phyloP scores from a whole-genome alignment of 148 eudicot genomes.

The Dysphania ambrosioides region DNA sequence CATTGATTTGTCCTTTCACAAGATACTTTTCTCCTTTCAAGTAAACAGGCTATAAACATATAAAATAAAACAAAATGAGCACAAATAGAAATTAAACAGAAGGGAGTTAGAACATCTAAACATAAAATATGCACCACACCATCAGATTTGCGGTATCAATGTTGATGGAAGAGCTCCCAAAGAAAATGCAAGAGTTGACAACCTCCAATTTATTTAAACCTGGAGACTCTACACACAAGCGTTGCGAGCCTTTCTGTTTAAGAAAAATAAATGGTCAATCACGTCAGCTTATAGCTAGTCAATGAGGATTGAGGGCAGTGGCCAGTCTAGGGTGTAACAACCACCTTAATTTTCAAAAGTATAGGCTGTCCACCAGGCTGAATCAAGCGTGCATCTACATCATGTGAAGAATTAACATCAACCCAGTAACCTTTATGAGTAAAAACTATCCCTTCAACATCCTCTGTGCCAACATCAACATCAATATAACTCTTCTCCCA shows the following conservation, averaged over 20 bases:
- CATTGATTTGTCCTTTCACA: constrained; percentile 59
- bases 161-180: constrained; percentile 64
- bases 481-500: constrained; percentile 69
- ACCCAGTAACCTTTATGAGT: constrained; percentile 85
- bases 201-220: constrained; percentile 88
- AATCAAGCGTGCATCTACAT: constrained; percentile 62
- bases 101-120: constrained; percentile 5
- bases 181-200: constrained; percentile 76
- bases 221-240: constrained; percentile 71
- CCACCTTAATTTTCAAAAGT: constrained; percentile 67
- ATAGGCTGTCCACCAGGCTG: constrained; percentile 66
- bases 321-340: constrained; percentile 3
- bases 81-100: constrained; percentile 20
- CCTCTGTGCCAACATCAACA: constrained; percentile 75
- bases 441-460: constrained; percentile 65
- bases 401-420: constrained; percentile 73
- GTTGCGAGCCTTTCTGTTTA: constrained; percentile 83
- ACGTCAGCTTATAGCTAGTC: neutral
- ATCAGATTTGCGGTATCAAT: constrained; percentile 62
- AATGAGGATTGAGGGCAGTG: neutral
- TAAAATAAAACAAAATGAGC: constrained; percentile 14
- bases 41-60: constrained; percentile 59
- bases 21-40: constrained; percentile 85
- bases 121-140: constrained; percentile 35
- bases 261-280: neutral